Evolutionary conservation across 2,329 filamentous ascomycete species (phyloP).

Genomic region (Aureobasidium sp.): DNA sequence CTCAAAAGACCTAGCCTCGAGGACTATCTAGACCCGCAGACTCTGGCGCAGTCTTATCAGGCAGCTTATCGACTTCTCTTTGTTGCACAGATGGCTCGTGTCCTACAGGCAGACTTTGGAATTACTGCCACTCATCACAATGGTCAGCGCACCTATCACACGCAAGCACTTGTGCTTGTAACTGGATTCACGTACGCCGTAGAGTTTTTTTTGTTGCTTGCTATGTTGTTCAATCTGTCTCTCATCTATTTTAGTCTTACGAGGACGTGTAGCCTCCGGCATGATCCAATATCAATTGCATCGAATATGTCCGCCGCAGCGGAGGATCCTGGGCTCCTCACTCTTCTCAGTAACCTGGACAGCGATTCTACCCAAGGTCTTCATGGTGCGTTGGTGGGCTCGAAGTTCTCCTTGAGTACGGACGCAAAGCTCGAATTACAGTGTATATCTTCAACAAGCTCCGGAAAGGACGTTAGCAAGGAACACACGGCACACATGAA

Average conservation of each 20-base stretch:
- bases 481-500: not conserved
- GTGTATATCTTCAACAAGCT: not conserved
- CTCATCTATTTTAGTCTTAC: constrained; percentile 18
- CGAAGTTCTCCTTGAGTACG: not conserved
- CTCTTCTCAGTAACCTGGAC: not conserved
- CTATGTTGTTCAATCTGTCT: constrained; percentile 19
- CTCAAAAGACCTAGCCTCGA: constrained; percentile 22
- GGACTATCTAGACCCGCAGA: constrained; percentile 30
- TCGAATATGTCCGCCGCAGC: constrained; percentile 24
- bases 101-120: constrained; percentile 22
- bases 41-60: constrained; percentile 31
- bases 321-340: not conserved
- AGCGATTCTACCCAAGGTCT: not conserved
- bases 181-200: constrained; percentile 34
- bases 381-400: not conserved
- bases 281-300: constrained; percentile 30
- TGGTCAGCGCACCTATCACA: constrained; percentile 18
- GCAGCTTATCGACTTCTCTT: constrained; percentile 41
- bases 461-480: not conserved
- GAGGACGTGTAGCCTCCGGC: constrained; percentile 11
- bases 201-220: constrained; percentile 18
- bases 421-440: not conserved
- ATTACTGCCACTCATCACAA: constrained; percentile 18
- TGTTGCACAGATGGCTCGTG: constrained; percentile 29
- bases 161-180: constrained; percentile 32